Base-by-base conservation (phyloP, 2,329 filamentous ascomycete species). In the Ascochyta rabiei region DNA sequence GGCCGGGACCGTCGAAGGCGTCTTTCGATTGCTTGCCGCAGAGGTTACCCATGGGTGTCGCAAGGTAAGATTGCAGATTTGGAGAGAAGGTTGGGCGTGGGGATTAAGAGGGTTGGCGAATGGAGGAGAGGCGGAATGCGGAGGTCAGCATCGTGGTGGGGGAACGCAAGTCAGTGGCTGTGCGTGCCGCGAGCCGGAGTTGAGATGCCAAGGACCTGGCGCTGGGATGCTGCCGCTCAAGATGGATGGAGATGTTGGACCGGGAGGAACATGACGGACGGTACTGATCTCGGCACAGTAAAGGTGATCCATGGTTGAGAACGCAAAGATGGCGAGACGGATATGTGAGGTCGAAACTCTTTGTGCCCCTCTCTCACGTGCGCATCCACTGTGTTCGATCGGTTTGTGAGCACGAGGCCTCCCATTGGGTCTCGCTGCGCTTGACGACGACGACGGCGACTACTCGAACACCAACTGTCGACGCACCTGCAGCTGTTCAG, bases 41-140 rank as follows among this genome's bases (percentile, higher is more conserved):
- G 77, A 91, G 83, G 74, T 91, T 93, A 56, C 93, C 93, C 93
- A 97, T 96, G 61, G 50, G 24, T 49, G 48, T 47, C 53, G 50
- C 55, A 75, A 55, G 46, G 41, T 19, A 23, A n/a, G 4, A 39
- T 37, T 19, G 28, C 12, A 10, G 34, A 19, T n/a, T 23, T 30
- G 44, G 16, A 6, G 26, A 19, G 18, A 23, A 37, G 26, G 35
- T 28, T 19, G 31, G 28, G 40, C 34, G 34, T 24, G 19, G 16
- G 19, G 12, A 35, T 6, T 13, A 24, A 44, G 30, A 41, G 53
- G 46, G 31, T 12, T 30, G 35, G 56, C 64, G 55, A 66, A 59
- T 62, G 55, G 58, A 55, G 51, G 18, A 6, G 28, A 38, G 48
- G 53, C 47, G 59, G 47, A 43, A 24, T 35, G 60, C 61, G 63